These are phyloP conservation scores for Kwoniella botswanensis DNA, from an alignment of 768 basidiomycete genomes.

Conservation along the genomic window DNA sequence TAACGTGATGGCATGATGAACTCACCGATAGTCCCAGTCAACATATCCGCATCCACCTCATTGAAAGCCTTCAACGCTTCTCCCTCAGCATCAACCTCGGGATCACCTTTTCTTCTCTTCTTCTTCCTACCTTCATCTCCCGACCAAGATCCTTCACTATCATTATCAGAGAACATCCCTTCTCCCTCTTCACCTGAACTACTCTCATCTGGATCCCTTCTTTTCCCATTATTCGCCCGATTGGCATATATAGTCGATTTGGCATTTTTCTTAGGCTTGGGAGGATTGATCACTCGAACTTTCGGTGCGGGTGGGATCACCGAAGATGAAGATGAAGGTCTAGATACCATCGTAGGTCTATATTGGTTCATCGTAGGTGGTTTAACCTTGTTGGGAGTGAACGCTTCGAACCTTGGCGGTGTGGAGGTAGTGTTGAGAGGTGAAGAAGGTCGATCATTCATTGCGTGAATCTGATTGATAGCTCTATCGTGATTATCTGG, in stretches of 20 bases:
- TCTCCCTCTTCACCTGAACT: slow-evolving; percentile 31
- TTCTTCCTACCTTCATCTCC: slow-evolving; percentile 41
- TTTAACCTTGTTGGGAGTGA: slow-evolving; percentile 9
- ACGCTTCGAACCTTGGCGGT: slow-evolving; percentile 14
- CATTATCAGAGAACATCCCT: slow-evolving; percentile 27
- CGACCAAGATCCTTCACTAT: slow-evolving; percentile 47
- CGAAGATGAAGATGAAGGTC: slow-evolving; percentile 6
- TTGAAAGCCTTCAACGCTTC: slow-evolving; percentile 61
- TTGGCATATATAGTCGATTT: slow-evolving; percentile 55
- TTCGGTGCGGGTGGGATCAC: slow-evolving; percentile 5
- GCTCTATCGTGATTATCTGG: slow-evolving; percentile 23
- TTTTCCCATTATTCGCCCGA: slow-evolving; percentile 31
- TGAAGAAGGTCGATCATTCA: slow-evolving; percentile 8
- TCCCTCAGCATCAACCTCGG: slow-evolving; percentile 51
- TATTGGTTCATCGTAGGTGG: neutral
- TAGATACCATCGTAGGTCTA: slow-evolving; percentile 12
- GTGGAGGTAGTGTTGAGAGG: neutral
- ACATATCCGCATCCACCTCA: slow-evolving; percentile 56
- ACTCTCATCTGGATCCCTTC: slow-evolving; percentile 49
- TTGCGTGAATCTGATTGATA: slow-evolving; percentile 28
- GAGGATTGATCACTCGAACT: slow-evolving; percentile 1
- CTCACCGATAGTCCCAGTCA: slow-evolving; percentile 62
- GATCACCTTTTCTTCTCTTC: slow-evolving; percentile 41
- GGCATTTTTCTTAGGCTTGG: slow-evolving; percentile 47
- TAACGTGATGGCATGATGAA: neutral